Evolutionary conservation across 2,329 filamentous ascomycete genomes (phyloP).

Genomic region (Ceratocystis ficicola): DNA sequence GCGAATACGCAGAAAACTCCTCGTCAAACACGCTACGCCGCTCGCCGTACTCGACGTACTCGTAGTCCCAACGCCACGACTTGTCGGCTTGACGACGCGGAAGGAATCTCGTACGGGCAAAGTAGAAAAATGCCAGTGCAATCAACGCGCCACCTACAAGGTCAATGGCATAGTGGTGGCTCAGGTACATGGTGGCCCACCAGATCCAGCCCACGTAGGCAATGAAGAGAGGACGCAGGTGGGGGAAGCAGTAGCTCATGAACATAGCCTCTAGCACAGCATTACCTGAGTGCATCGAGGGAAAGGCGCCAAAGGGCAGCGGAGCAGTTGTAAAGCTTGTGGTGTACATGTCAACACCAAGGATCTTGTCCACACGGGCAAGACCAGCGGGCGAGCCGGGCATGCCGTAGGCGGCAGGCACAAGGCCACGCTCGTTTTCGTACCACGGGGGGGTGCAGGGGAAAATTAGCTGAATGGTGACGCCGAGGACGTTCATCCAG

Average conservation of each 20-base stretch:
- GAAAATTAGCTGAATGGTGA: slow-evolving; percentile 78
- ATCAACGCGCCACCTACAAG: slow-evolving; percentile 74
- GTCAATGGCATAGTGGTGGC: slow-evolving; percentile 93
- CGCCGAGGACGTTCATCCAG: slow-evolving; percentile 81
- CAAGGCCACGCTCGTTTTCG: slow-evolving; percentile 81
- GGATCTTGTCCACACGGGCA: slow-evolving; percentile 75
- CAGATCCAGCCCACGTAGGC: slow-evolving; percentile 85
- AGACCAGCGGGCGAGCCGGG: slow-evolving; percentile 78
- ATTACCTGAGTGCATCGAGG: slow-evolving; percentile 79
- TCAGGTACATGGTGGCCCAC: slow-evolving; percentile 98
- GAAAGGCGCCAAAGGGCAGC: slow-evolving; percentile 89
- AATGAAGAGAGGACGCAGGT: slow-evolving; percentile 65
- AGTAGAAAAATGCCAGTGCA: slow-evolving; percentile 68
- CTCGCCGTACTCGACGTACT: slow-evolving; percentile 71
- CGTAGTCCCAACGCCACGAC: slow-evolving; percentile 85
- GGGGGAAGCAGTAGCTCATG: slow-evolving; percentile 85
- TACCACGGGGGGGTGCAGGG: slow-evolving; percentile 96
- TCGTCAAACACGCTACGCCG: slow-evolving; percentile 32
- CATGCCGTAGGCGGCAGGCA: slow-evolving; percentile 87
- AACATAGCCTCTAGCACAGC: slow-evolving; percentile 84
- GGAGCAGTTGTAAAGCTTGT: slow-evolving; percentile 83
- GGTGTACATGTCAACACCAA: slow-evolving; percentile 86
- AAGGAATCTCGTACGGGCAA: slow-evolving; percentile 66
- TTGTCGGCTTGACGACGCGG: slow-evolving; percentile 76
- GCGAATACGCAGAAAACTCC: slow-evolving; percentile 37